Base-by-base conservation (phyloP, 2,329 filamentous ascomycete species). In the Paecilomyces dactylethromorphus region DNA sequence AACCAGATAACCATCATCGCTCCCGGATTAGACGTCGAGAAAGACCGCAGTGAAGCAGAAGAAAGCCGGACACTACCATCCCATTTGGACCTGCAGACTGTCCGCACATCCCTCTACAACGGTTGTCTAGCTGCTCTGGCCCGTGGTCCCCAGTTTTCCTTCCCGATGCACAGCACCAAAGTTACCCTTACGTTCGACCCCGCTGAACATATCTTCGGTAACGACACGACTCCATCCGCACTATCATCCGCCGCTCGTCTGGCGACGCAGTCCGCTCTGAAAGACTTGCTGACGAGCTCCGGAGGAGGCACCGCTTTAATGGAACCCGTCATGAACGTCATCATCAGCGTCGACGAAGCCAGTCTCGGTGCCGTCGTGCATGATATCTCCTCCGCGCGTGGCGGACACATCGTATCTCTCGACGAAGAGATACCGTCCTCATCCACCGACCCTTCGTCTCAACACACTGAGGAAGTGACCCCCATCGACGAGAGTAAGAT, bases 261-360 rank as follows among this genome's bases (percentile, higher is more conserved):
- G 69, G 89, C 90, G 1, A 88, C 92, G 0, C 84, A 88, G 60
- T 79, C 82, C 8, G 87, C 88, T 0, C 81, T 97, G 0, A 83
- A 84, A 55, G 81, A 85, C 18, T 85, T 76, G 33, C 52, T 65
- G 26, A 33, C 63, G 8, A 32, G 29, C 15, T 39, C 87, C 0
- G 81, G 84, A 58, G 76, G 81, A 10, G 68, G 71, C 2, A 83
- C 91, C 1, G 82, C 83, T 1, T 79, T 99, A 45, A 88, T 97
- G 77, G 94, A 99, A 70, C 94, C 94, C 1, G 90, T 99, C 57
- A 97, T 97, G 91, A 87, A 87, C 60, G 91, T 90, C 4, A 86
- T 88, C 56, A 96, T 99, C 69, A 87, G 85, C 64, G 91, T 94
- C 55, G 90, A 94, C 56, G 93, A 97, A 74, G 82, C 83, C 5